Evolutionary conservation across 1,284 basidiomycete species (phyloP), one percentile per base, ranked within the genome.

Genomic region (Hemileia vastatrix): DNA sequence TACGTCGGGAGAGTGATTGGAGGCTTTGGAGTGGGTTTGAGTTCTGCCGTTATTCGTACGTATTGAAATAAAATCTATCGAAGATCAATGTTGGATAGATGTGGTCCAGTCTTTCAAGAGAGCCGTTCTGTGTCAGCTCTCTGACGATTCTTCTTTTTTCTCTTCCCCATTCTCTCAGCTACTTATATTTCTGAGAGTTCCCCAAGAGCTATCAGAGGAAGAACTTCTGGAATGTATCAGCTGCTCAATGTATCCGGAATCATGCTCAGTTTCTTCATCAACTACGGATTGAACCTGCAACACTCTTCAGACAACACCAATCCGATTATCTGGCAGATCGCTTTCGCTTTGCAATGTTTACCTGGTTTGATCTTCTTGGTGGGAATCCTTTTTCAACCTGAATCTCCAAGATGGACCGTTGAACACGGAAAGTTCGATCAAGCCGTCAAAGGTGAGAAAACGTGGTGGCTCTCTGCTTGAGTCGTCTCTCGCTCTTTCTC

Each of bases 401-500:
- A 75, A 59, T 74, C 67, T 48, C 72, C 67, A 44, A 71, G 71
- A 31, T 72, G 66, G 75, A 69, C 18, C 67, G 63, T 21, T 52
- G 68, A 71, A 47, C 75, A 74, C 67, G 65, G n/a, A n/a, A n/a
- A n/a, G n/a, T n/a, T n/a, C 72, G 58, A 68, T 76, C 67, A 76
- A 76, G 66, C 64, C 75, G 64, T 77, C 53, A 57, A 51, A 21
- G 13, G 2, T 50, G 67, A 61, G 57, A 67, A 58, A 64, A 67
- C 55, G 66, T 62, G 56, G 40, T 6, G 23, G 21, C 48, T 60
- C 54, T 59, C 57, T 40, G 61, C 57, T 19, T 44, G 52, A 45
- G 33, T 64, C 24, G 54, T 62, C 59, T 57, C 59, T 21, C 19
- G 51, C 43, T 8, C 60, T 49, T 24, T 59, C 48, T 40, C 50